phyloP scores from a whole-genome alignment of 805 yeast genomes.

The Candida ortonii region DNA sequence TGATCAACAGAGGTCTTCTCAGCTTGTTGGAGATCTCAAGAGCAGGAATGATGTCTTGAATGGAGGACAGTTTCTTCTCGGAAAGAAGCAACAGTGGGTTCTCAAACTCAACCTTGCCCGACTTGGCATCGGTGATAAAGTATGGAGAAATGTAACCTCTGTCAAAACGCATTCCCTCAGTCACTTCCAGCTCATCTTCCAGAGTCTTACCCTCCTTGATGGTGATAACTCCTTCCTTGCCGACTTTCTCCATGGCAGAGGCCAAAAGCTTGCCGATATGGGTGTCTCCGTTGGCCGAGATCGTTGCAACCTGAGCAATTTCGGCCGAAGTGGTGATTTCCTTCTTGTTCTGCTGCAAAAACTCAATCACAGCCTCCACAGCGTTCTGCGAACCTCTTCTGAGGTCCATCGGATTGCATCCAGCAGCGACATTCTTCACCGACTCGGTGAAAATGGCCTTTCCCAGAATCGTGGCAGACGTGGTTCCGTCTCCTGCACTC shows the following conservation, averaged over 20 bases:
- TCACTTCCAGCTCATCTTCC: constrained; percentile 94
- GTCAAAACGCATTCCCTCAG: constrained; percentile 98
- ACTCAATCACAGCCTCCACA: constrained; percentile 87
- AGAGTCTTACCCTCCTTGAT: constrained; percentile 96
- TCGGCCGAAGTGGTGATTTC: constrained; percentile 92
- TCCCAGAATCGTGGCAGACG: constrained; percentile 95
- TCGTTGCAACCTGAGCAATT: constrained; percentile 97
- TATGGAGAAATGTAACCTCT: constrained; percentile 97
- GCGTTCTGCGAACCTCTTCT: constrained; percentile 98
- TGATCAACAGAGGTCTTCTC: constrained; percentile 87
- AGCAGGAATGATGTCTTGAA: constrained; percentile 90
- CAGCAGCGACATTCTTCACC: constrained; percentile 96
- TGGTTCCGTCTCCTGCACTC: constrained; percentile 98
- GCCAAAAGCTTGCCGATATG: constrained; percentile 92
- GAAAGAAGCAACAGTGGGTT: constrained; percentile 84
- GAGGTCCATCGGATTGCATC: constrained; percentile 97
- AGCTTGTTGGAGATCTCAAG: constrained; percentile 88
- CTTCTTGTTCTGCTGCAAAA: constrained; percentile 79
- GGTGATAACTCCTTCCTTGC: constrained; percentile 98
- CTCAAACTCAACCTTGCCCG: constrained; percentile 91
- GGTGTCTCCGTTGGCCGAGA: constrained; percentile 92
- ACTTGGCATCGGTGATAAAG: constrained; percentile 90
- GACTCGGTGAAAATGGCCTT: constrained; percentile 93
- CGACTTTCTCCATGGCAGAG: constrained; percentile 96
- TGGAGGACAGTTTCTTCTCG: constrained; percentile 88